Base-by-base conservation (phyloP, 345 rosid genomes). In the Gossypium rotundifolium region DNA sequence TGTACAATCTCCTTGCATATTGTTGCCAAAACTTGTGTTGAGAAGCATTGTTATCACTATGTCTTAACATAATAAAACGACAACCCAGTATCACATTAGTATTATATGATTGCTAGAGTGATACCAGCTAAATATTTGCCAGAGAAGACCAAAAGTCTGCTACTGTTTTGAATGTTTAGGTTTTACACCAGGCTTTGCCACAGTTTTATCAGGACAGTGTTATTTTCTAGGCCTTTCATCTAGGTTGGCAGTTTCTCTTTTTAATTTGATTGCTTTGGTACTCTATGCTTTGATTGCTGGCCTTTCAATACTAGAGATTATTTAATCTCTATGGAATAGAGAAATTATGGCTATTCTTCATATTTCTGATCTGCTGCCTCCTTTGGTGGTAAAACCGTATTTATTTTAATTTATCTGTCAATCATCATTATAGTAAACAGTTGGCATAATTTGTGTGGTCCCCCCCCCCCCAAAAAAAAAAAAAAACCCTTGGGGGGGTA, bases 111-210 rank as follows among this genome's bases (percentile, higher is more conserved):
- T 42, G 51, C 25, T 65, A 65, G 16, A 10, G 7, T 40, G 49
- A 10, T 42, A 65, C 51, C 27, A 42, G 9, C 45, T 65, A 65
- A 64, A 65, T 65, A 63, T 46, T n/a, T 64, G 48, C 68, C 68
- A 38, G 68, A 64, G 68, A 64, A 55, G 12, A 55, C 17, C 3
- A 55, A 58, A 65, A 65, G 69, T 65, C 51, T 65, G 8, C 51
- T 4, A 42, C 27, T 65, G 45, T 63, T 63, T 63, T 63, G 3
- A 17, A 63, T 63, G 48, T 16, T 63, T 63, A 4, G 9, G 64
- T 5, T 29, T 14, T 61, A 2, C 18, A 61, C 65, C 40, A 12
- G 40, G 48, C 48, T 64, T 64, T 40, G 48, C 68, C 13, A 38
- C 51, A 9, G 25, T 40, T 64, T 42, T 1, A 64, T 42, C 23